Base-by-base conservation (phyloP, 495 filamentous ascomycete genomes). In the Aspergillus heteromorphus region DNA sequence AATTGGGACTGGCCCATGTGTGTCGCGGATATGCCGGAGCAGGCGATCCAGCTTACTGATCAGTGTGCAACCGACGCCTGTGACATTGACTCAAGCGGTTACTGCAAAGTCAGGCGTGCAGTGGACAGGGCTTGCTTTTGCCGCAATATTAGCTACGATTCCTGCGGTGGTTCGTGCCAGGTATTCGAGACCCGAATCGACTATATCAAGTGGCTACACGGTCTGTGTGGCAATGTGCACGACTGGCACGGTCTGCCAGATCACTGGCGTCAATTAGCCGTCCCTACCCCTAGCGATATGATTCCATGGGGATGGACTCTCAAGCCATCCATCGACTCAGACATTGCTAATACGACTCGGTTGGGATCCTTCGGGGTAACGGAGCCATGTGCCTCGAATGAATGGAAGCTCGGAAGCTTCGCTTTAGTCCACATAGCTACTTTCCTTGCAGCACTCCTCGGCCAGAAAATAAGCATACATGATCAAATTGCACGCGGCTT, bases 91-190 rank as follows among this genome's bases (percentile, higher is more conserved):
- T 51, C 54, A 48, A 30, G 6, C 10, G 54, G 54, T 18, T 51
- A 48, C 30, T 57, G 54, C 27, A 48, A 51, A 8, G 54, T 57
- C n/a, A 51, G 11, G 18, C 54, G 29, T 19, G 49, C 48, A 19
- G 49, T 57, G 11, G 52, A 59, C 57, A 55, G 53, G 52, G 52
- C 57, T 34, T 59, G 57, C n/a, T 17, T 59, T 34, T 59, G 57
- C 49, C 57, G 41, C 41, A 17, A 43, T 16, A 52, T 59, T 48
- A 59, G 40, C 48, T 59, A 59, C 52, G 6, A 55, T 42, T 48
- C 52, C n/a, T 59, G 57, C 23, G 27, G 42, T 36, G 57, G 57
- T 23, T 59, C 42, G 21, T 59, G 57, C 51, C 52, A 55, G 14
- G 23, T 52, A 38, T 59, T 59, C 29, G 57, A 59, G 31, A 43